Percentiles rank a stretch among this genome's conserved stretches.
Conservation (phyloP, 352 stramenopile genomes). For the Pythium oligandrum region DNA sequence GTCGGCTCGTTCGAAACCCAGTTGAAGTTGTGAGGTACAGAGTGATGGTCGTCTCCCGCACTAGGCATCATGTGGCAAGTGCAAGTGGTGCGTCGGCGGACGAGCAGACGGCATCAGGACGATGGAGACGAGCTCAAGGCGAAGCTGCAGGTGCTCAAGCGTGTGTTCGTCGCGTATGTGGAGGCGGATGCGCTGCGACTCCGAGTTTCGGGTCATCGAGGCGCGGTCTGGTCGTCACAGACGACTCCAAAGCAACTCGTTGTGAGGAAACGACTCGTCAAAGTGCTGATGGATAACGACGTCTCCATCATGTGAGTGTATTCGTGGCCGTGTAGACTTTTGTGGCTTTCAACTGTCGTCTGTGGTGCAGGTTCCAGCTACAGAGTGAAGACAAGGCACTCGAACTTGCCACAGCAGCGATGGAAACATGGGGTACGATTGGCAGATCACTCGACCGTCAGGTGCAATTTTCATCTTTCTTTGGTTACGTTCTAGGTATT, state of each 20-base stretch:
- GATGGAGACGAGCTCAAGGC: background rate
- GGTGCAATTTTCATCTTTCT: too few species aligned
- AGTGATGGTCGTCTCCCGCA: slow-evolving; percentile 15
- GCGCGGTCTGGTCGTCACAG: slow-evolving; percentile 13
- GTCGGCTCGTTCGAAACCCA: background rate
- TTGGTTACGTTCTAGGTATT: slow-evolving; percentile 2
- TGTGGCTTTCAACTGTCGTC: background rate
- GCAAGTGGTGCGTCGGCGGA: slow-evolving; percentile 9
- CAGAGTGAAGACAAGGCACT: slow-evolving; percentile 11
- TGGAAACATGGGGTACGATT: slow-evolving; percentile 10
- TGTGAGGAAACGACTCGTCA: slow-evolving; percentile 15
- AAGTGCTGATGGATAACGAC: slow-evolving; percentile 7
- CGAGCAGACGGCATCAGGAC: background rate
- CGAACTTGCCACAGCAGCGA: slow-evolving; percentile 7
- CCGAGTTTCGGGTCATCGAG: slow-evolving; percentile 7
- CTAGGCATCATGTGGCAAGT: slow-evolving; percentile 16
- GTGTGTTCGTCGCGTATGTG: slow-evolving; percentile 15
- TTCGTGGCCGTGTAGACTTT: background rate
- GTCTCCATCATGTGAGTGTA: slow-evolving; percentile 10
- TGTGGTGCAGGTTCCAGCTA: slow-evolving; percentile 6
- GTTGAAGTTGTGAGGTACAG: slow-evolving; percentile 16
- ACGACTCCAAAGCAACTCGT: slow-evolving; percentile 3
- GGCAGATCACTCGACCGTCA: background rate
- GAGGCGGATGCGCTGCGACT: slow-evolving; percentile 6
- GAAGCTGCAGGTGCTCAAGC: slow-evolving; percentile 8